phyloP scores from a whole-genome alignment of 805 yeast species.

The Ogataea degrootiae region DNA sequence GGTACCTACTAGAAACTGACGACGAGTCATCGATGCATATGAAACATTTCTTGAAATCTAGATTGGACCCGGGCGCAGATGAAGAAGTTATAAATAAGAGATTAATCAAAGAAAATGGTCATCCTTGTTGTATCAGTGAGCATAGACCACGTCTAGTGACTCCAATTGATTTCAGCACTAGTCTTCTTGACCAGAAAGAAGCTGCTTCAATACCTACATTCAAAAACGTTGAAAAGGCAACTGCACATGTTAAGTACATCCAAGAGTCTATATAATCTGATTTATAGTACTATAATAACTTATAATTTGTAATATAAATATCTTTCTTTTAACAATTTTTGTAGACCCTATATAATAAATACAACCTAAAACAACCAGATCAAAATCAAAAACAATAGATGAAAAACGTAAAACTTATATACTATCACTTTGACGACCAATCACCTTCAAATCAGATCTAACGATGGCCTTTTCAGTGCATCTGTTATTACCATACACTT shows the following conservation, averaged over 20 bases:
- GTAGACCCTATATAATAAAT: not conserved
- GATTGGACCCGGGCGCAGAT: slow-evolving; percentile 26
- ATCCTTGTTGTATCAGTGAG: slow-evolving; percentile 31
- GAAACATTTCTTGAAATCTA: slow-evolving; percentile 29
- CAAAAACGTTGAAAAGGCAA: slow-evolving; percentile 62
- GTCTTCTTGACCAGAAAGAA: slow-evolving; percentile 8
- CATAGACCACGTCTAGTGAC: slow-evolving; percentile 42
- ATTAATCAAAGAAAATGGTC: slow-evolving; percentile 31
- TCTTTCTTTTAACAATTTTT: not conserved
- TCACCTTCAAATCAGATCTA: slow-evolving; percentile 52
- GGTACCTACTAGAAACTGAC: slow-evolving; percentile 28
- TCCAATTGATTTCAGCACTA: slow-evolving; percentile 27
- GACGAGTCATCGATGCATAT: slow-evolving; percentile 27
- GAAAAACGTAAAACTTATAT: slow-evolving; percentile 24
- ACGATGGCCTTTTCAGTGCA: slow-evolving; percentile 52
- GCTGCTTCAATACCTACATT: slow-evolving; percentile 48
- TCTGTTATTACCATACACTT: slow-evolving; percentile 76
- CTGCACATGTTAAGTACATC: slow-evolving; percentile 39
- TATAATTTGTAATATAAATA: not conserved
- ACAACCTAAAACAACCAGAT: too few species aligned
- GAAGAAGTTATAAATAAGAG: slow-evolving; percentile 27
- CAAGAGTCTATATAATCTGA: slow-evolving; percentile 15
- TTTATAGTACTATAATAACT: not conserved
- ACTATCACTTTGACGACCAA: slow-evolving; percentile 72
- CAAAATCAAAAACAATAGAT: too few species aligned